Evolutionary conservation across 768 basidiomycete genomes (phyloP), one percentile per base, ranked within the genome.

Genomic region (Ramaria rubella): DNA sequence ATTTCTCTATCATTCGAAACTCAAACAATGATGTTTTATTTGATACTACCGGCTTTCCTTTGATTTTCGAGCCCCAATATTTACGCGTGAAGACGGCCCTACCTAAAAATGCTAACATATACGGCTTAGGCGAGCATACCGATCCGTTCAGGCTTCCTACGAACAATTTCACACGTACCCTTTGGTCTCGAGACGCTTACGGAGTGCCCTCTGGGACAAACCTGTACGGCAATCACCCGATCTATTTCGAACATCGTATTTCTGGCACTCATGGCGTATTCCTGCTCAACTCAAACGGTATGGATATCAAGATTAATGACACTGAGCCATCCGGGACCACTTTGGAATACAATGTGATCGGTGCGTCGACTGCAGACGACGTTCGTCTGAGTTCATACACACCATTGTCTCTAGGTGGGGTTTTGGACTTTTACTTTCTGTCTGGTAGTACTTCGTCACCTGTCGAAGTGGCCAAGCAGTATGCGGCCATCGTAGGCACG

Each of bases 21-120:
- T 79, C 81, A 2, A 72, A 79, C 12, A 82, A 81, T 4, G 68
- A 75, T 29, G 74, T 81, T 52, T 67, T 90, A 23, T 90, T 90
- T 63, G 87, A 90, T 62, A 90, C 87, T 1, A 75, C 82, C 54
- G 82, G 77, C 0, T 86, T 87, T 56, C 80, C 82, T 0, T 72
- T 91, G 12, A 78, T 91, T 11, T 90, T 90, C 62, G 87, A 90
- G 62, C 81, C 90, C 59, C 85, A 85, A 63, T 90, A 89, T 65
- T 75, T 91, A 19, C 86, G 89, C 81, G 60, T 91, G n/a, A 72
- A 86, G 1, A 86, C 86, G 2, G 77, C 82, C 0, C 71, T 91
- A 2, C 86, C 88, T 1, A 64, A 76, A 4, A 73, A 77, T 38
- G 77, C 87, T 2, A 90, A 90, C 61, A 77, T 91, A 49, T 90